Base-by-base conservation (phyloP, 176 grass and related monocot genomes). In the Poa annua region DNA sequence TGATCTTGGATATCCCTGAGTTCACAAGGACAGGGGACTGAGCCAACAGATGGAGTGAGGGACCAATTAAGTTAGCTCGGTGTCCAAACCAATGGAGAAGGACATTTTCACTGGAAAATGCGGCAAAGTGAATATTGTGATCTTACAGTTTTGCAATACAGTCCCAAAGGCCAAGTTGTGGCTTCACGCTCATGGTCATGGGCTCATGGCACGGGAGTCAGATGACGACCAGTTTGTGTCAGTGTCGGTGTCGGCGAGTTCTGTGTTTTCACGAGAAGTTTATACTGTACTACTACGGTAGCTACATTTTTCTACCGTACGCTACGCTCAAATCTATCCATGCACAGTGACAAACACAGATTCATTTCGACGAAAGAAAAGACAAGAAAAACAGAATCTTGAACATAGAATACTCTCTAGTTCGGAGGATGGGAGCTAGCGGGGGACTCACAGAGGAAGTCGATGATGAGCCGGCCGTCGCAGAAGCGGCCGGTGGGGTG, bases 401-500 rank as follows among this genome's bases (percentile, higher is more conserved):
- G 41, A 2, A 19, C 17, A 68, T 39, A 39, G 8, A 68, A 68
- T 39, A 68, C 65, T 68, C 34, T 68, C 34, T 39, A 34, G 65
- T 68, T 16, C 55, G 24, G 55, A 61, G 45, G 48, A 52, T 4
- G 6, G 19, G 74, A 8, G 45, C 22, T 29, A 29, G 29, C 29
- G 29, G 29, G 2, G 17, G 20, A 77, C 94, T 92, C 78, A 94
- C 94, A 97, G 70, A 97, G 90, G 83, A 94, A 97, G 56, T 97
- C 95, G 78, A 97, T 77, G 86, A 90, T 57, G 80, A 97, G 92
- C 64, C 95, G 92, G 56, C 95, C 95, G 78, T 97, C 92, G 90
- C 90, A 89, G 90, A 91, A 87, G 0, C 95, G 88, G 34, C 92
- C 92, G 56, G 92, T 94, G 86, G 92, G 89, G 83, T 33, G 83